Base-by-base conservation (phyloP, 1,284 basidiomycete genomes). In the Naganishia sp. region DNA sequence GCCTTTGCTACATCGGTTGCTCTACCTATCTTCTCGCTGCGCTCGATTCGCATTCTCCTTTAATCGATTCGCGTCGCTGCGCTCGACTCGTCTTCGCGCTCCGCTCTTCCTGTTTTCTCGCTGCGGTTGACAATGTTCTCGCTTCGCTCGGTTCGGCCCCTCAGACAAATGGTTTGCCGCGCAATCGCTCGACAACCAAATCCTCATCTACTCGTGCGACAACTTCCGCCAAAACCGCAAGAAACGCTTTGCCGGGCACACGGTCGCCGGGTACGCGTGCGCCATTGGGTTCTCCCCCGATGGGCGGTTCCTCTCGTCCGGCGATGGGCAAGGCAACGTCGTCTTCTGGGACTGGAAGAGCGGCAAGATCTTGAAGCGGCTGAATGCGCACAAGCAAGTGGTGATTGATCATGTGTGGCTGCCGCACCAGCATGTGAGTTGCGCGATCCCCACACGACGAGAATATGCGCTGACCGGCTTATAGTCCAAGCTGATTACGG, bases 291-390 rank as follows among this genome's bases (percentile, higher is more conserved):
- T 99, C 80, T 96, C 93, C 25, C 94, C 96, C 0, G 96, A 99
- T 76, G 96, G 96, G 18, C 92, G 92, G 78, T 81, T 92, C 88
- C 88, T 99, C 73, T 94, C 91, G 73, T 94, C 92, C 63, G 96
- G 96, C 35, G 95, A 98, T 73, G 90, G 91, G 3, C 87, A 89
- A 69, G 96, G 96, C 1, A 94, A 96, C 77, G 84, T 99, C 51
- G 91, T 98, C 17, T 96, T 98, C 80, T 99, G 95, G 96, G 96
- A 99, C 80, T 99, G 93, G 92, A 99, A 98, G 82, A 93, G 88
- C n/a, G 90, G 92, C 3, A 87, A 90, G 70, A 91, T 99, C 77
- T 90, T 93, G 79, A 94, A 92, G 70, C 83, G 93, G 52, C 80
- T 99, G 66, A 86, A 87, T 67, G 91, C 91, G 6, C 96, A 99